Percentiles rank a stretch among this genome's conserved stretches.
These are phyloP conservation scores for Penicillium malachiteum DNA, from an alignment of 495 filamentous ascomycete species.

Conservation along the genomic window DNA sequence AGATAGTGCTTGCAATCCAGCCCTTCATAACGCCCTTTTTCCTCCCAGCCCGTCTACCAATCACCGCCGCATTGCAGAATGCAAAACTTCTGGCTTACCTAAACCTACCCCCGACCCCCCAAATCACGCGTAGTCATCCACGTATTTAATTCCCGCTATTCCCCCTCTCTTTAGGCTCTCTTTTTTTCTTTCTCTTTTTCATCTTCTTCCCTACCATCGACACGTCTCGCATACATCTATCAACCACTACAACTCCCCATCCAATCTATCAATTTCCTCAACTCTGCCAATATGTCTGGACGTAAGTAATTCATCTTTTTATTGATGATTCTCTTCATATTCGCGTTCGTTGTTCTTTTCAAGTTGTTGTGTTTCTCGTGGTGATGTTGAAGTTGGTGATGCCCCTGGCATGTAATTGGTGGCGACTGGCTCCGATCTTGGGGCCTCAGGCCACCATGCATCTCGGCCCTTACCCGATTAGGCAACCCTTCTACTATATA, in stretches of 20 bases:
- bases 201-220: conserved; percentile 21
- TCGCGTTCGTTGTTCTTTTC: conserved; percentile 17
- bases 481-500: background rate
- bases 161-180: conserved; percentile 16
- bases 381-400: conserved; percentile 15
- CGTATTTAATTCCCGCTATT: conserved; percentile 27
- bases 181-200: conserved; percentile 19
- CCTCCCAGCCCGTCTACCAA: conserved; percentile 35
- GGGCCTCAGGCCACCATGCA: conserved; percentile 15
- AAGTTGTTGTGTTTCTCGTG: conserved; percentile 5
- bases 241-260: background rate
- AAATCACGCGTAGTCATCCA: conserved; percentile 27
- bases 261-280: conserved; percentile 17
- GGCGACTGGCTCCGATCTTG: background rate
- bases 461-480: conserved; percentile 4
- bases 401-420: conserved; percentile 18
- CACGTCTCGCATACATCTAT: conserved; percentile 30
- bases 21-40: conserved; percentile 48
- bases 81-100: conserved; percentile 25
- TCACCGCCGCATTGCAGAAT: conserved; percentile 39
- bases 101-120: conserved; percentile 16
- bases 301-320: conserved; percentile 63
- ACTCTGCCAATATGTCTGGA: conserved; percentile 79
- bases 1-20: conserved; percentile 38
- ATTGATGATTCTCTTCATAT: conserved; percentile 12